Evolutionary conservation across 176 grass and related monocot species (phyloP), one percentile per base, ranked within the genome.

Genomic region (Rhynchospora tenuis): DNA sequence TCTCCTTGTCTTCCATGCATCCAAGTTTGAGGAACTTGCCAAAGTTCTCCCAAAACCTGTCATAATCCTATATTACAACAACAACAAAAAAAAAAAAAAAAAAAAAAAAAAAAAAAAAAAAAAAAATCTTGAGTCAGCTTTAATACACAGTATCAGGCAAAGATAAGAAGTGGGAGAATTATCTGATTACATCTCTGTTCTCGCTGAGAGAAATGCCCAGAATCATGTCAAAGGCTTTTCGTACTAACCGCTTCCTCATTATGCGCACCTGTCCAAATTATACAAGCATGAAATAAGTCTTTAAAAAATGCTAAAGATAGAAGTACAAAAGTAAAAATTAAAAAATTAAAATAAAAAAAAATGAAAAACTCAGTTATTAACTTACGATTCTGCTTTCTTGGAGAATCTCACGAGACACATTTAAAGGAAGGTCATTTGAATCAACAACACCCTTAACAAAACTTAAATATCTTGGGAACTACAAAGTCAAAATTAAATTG

Each of bases 361-460:
- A 62, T 81, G 15, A 75, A 54, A 1, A 60, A 64, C 45, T 69
- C 50, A 67, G 48, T 65, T 64, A 29, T 85, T 22, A 19, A 7
- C 96, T 90, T 90, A 95, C 96, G 89, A 99, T 93, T 83, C 96
- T 88, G 84, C 96, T 99, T 89, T 99, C 96, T 93, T 99, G 96
- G 82, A 99, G 93, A 52, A 99, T 99, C 86, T 99, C 96, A 58
- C 96, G 93, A 66, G 96, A 99, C 79, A 99, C 96, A 58, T 99
- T 99, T 78, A 99, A 85, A 64, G 96, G 93, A 89, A 99, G 96
- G 23, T 95, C 96, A 88, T 95, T 93, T 23, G 96, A 99, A 88
- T 99, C 96, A 19, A 99, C 96, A 83, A 95, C 96, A 86, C 93
- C 96, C 83, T 93, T 99, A 17, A 99, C 89, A 91, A 99, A 99